These are phyloP conservation scores for Poteriospumella lacustris DNA, from an alignment of 108 stramenopile genomes.

Conservation along the genomic window DNA sequence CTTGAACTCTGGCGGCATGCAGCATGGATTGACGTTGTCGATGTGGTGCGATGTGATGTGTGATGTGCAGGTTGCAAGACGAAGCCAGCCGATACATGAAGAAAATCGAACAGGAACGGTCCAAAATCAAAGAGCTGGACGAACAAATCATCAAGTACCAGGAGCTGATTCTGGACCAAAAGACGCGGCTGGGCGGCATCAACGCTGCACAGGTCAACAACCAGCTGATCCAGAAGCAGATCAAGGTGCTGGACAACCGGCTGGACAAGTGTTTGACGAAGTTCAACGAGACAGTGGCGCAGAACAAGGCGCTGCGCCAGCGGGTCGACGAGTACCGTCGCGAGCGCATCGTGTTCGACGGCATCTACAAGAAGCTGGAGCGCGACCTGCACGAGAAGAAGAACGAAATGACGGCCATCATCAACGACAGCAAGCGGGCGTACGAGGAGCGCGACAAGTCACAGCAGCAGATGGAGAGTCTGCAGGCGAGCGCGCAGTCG, in stretches of 20 bases:
- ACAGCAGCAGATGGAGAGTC: slow-evolving; percentile 45
- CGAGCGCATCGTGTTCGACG: slow-evolving; percentile 58
- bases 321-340: slow-evolving; percentile 52
- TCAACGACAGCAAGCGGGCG: slow-evolving; percentile 54
- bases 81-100: slow-evolving; percentile 53
- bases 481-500: slow-evolving; percentile 52
- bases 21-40: slow-evolving; percentile 36
- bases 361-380: slow-evolving; percentile 60
- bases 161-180: slow-evolving; percentile 45
- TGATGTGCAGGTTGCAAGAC: slow-evolving; percentile 48
- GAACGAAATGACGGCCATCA: slow-evolving; percentile 59
- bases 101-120: slow-evolving; percentile 53
- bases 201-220: slow-evolving; percentile 59
- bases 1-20: slow-evolving; percentile 35
- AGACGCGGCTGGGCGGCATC: slow-evolving; percentile 55
- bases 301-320: slow-evolving; percentile 53
- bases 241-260: slow-evolving; percentile 53
- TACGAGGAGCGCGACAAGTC: slow-evolving; percentile 54
- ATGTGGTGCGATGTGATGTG: slow-evolving; percentile 18
- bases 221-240: slow-evolving; percentile 55
- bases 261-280: slow-evolving; percentile 56
- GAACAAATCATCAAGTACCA: slow-evolving; percentile 42
- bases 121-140: slow-evolving; percentile 51
- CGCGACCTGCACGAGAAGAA: slow-evolving; percentile 55
- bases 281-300: slow-evolving; percentile 54